Percentiles rank a stretch among this genome's conserved stretches.
These are phyloP conservation scores for Elsinoe fawcettii DNA, from an alignment of 2,329 filamentous ascomycete genomes.

Conservation along the genomic window DNA sequence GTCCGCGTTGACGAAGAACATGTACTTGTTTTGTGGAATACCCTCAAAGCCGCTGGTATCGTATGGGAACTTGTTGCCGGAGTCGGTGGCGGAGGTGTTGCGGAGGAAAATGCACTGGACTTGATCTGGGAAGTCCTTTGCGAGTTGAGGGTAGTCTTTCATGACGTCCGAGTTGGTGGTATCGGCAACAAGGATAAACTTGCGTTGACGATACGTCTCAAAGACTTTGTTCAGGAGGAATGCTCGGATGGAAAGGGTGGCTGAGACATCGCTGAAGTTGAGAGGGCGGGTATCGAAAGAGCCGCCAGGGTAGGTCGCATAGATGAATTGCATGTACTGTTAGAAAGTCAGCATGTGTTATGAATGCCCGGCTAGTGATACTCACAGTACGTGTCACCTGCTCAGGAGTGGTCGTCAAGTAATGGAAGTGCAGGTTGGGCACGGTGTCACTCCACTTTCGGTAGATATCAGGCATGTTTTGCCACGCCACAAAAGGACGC, in stretches of 20 bases:
- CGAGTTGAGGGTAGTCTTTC: constrained; percentile 51
- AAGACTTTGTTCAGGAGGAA: constrained; percentile 65
- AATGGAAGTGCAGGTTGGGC: constrained; percentile 68
- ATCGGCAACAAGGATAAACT: constrained; percentile 69
- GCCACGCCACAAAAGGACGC: constrained; percentile 60
- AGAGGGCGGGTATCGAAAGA: constrained; percentile 71
- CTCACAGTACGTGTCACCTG: constrained; percentile 55
- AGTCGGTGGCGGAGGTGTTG: constrained; percentile 64
- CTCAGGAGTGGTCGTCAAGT: constrained; percentile 72
- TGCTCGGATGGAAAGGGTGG: constrained; percentile 62
- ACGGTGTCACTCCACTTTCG: constrained; percentile 64
- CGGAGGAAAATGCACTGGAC: constrained; percentile 71
- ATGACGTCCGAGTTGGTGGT: constrained; percentile 72
- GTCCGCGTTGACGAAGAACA: constrained; percentile 70
- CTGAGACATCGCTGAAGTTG: constrained; percentile 69
- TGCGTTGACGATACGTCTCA: constrained; percentile 64
- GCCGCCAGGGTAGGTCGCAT: constrained; percentile 66
- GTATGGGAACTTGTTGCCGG: constrained; percentile 62
- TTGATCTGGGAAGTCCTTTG: constrained; percentile 58
- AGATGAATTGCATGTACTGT: constrained; percentile 71
- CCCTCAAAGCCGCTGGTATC: constrained; percentile 63
- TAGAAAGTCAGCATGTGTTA: not conserved
- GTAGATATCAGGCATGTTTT: constrained; percentile 74
- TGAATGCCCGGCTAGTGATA: too few species aligned
- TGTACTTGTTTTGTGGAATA: constrained; percentile 59